These are phyloP conservation scores for Fusarium heterosporum DNA, from an alignment of 2,329 filamentous ascomycete genomes.

Conservation along the genomic window DNA sequence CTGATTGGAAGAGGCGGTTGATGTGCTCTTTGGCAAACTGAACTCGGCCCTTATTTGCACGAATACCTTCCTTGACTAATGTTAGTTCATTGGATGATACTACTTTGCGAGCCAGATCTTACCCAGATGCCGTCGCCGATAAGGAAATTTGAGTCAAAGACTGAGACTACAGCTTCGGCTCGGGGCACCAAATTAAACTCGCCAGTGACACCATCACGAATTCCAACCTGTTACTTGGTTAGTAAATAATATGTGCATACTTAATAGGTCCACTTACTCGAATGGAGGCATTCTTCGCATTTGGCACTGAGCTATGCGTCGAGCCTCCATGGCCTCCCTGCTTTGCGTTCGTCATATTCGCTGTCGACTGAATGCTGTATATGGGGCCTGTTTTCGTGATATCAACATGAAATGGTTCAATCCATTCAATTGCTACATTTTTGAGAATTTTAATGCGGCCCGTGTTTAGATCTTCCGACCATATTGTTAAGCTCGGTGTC, in stretches of 20 bases:
- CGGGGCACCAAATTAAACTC: neutral
- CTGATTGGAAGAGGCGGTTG: conserved; percentile 1
- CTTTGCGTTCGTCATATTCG: neutral
- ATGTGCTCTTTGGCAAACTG: conserved; percentile 12
- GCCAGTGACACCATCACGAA: neutral
- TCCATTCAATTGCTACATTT: neutral
- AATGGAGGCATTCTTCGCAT: conserved; percentile 10
- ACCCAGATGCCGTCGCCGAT: conserved; percentile 24
- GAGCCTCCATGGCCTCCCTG: neutral
- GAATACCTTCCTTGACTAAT: neutral
- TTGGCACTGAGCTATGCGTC: conserved; percentile 10
- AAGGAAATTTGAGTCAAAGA: conserved; percentile 9
- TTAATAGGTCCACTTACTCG: rapidly evolving
- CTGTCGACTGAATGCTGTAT: rapidly evolving
- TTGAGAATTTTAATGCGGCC: neutral
- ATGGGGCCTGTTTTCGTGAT: neutral
- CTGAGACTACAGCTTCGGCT: conserved; percentile 1
- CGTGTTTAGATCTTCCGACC: rapidly evolving
- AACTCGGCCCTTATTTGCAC: conserved; percentile 12
- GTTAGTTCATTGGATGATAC: neutral
- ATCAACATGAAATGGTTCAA: neutral
- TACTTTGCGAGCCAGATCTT: too few relatives aligned
- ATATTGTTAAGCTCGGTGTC: neutral
- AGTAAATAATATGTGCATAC: rapidly evolving
- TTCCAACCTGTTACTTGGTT: rapidly evolving